Conservation (phyloP, 2,329 filamentous ascomycete genomes). For the Diaporthe ampelina region DNA sequence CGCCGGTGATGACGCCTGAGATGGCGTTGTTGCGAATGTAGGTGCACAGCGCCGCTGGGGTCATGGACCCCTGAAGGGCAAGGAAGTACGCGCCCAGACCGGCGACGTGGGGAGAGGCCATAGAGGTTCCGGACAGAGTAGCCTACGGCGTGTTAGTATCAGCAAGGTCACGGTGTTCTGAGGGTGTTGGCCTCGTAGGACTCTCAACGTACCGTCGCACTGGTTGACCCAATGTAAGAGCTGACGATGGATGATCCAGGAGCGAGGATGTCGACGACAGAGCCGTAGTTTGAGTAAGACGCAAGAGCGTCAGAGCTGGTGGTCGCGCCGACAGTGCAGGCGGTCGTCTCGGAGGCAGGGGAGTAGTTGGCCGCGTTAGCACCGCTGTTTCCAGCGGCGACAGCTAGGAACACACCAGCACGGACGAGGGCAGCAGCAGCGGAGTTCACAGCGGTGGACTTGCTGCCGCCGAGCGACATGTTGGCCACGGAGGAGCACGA, state of each 20-base stretch:
- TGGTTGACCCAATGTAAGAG: conserved; percentile 53
- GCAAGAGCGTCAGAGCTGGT: conserved; percentile 50
- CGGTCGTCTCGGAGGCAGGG: conserved; percentile 53
- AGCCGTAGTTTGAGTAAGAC: conserved; percentile 63
- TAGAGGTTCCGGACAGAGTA: conserved; percentile 70
- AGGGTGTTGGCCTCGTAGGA: background rate
- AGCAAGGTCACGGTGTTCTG: background rate
- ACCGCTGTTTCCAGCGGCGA: conserved; percentile 58
- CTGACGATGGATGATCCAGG: conserved; percentile 59
- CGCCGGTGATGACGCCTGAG: conserved; percentile 38
- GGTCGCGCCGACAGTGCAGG: conserved; percentile 59
- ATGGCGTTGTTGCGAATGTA: conserved; percentile 58
- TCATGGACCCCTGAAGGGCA: conserved; percentile 42
- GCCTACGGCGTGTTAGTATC: background rate
- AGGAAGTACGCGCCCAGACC: conserved; percentile 70
- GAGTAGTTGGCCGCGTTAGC: conserved; percentile 50
- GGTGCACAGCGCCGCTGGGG: conserved; percentile 57
- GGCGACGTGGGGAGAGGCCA: conserved; percentile 73
- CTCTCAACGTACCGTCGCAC: conserved; percentile 51
- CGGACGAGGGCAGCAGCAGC: conserved; percentile 53
- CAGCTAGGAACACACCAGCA: conserved; percentile 56
- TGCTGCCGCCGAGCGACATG: conserved; percentile 39
- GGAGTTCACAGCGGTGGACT: conserved; percentile 52
- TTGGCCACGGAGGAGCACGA: conserved; percentile 26
- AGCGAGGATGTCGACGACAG: conserved; percentile 59